phyloP scores from a whole-genome alignment of 2,329 filamentous ascomycete species.

The Hypoxylon sp. region DNA sequence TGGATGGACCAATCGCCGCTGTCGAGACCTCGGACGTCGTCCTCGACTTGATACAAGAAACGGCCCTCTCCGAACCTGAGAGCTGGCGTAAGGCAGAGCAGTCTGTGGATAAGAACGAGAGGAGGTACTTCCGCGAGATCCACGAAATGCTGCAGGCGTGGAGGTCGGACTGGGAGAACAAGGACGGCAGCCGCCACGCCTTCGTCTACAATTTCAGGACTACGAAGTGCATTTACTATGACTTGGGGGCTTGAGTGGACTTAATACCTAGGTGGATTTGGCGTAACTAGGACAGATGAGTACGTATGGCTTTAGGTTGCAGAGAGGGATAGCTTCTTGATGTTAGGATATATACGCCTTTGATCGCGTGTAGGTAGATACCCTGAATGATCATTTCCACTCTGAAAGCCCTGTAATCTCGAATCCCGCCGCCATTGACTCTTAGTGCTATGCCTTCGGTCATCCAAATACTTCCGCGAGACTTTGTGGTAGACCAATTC shows the following conservation, averaged over 20 bases:
- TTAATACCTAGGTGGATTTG: too few species aligned
- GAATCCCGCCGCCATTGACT: not conserved
- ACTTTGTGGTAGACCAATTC: not conserved
- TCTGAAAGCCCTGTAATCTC: constrained; percentile 1
- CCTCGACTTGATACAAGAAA: constrained; percentile 80
- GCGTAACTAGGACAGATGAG: not conserved
- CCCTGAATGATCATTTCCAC: constrained; percentile 23
- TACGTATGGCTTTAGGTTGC: not conserved
- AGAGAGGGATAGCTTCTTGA: not conserved
- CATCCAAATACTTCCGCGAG: not conserved
- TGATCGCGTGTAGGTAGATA: constrained; percentile 19
- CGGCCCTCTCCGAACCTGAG: constrained; percentile 82
- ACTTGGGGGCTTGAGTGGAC: constrained; percentile 67
- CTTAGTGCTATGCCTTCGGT: not conserved
- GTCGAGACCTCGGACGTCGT: constrained; percentile 90
- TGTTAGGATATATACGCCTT: not conserved
- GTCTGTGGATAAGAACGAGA: constrained; percentile 79
- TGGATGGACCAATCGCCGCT: constrained; percentile 84
- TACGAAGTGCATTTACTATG: constrained; percentile 86
- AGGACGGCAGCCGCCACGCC: constrained; percentile 73
- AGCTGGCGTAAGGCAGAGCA: constrained; percentile 88
- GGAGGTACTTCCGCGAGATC: constrained; percentile 85
- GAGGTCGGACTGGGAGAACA: constrained; percentile 67
- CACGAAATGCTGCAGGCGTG: constrained; percentile 79
- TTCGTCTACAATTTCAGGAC: constrained; percentile 95